Evolutionary conservation across 768 basidiomycete genomes (phyloP).

Genomic region (Tubosaeta brunneosetosa): DNA sequence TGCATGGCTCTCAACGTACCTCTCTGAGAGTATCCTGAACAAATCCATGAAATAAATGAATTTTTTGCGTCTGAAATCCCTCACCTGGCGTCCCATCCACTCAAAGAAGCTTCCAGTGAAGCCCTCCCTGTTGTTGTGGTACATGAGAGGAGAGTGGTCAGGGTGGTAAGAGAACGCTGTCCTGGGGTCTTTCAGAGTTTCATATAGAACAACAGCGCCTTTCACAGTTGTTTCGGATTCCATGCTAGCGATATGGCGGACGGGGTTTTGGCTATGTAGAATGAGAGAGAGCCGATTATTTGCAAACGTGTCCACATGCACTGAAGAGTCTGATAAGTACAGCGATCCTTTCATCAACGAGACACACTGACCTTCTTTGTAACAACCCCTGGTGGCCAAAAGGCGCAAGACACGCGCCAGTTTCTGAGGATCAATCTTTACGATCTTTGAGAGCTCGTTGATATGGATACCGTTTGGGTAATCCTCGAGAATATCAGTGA

Average conservation of each 20-base stretch:
- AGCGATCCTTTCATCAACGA: not conserved
- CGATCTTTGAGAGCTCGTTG: constrained; percentile 21
- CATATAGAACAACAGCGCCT: constrained; percentile 20
- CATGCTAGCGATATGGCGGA: constrained; percentile 15
- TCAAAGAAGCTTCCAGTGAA: constrained; percentile 23
- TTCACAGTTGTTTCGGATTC: constrained; percentile 16
- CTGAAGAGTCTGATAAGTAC: constrained; percentile 10
- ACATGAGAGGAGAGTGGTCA: constrained; percentile 20
- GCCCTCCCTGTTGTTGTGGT: constrained; percentile 14
- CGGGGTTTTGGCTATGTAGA: constrained; percentile 22
- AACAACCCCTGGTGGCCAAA: constrained; percentile 27
- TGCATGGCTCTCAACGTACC: too few relatives aligned
- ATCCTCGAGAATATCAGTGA: constrained; percentile 25
- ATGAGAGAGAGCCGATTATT: constrained; percentile 33
- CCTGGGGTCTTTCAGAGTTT: constrained; percentile 24
- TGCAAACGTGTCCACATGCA: constrained; percentile 28
- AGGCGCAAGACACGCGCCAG: constrained; percentile 29
- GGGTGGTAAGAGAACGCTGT: constrained; percentile 18
- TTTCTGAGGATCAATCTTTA: constrained; percentile 23
- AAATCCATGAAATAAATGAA: not conserved
- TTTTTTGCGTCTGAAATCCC: not conserved
- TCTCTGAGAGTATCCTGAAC: constrained; percentile 15
- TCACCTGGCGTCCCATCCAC: constrained; percentile 21
- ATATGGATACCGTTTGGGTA: constrained; percentile 31
- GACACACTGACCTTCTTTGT: constrained; percentile 27